Percentiles rank a stretch among this genome's conserved stretches.
phyloP scores from a whole-genome alignment of 768 basidiomycete genomes.

The Lactarius sanguifluus region DNA sequence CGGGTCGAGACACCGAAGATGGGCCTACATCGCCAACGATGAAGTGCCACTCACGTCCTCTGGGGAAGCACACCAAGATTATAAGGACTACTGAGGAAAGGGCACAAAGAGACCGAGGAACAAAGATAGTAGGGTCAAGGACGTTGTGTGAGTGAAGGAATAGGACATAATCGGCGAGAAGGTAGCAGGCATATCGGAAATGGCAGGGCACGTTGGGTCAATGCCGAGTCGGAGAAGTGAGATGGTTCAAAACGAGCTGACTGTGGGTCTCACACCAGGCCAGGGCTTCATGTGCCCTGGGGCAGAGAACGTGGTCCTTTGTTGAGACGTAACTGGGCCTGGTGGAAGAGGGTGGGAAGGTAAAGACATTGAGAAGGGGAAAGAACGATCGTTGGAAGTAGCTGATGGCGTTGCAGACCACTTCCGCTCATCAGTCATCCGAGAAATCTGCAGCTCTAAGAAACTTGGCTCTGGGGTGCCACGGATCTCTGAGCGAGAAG shows the following conservation, averaged over 20 bases:
- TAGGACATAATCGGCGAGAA: slow-evolving; percentile 6
- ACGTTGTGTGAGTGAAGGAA: slow-evolving; percentile 1
- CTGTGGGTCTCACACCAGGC: slow-evolving; percentile 16
- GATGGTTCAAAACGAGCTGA: slow-evolving; percentile 20
- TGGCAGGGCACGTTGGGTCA: slow-evolving; percentile 8
- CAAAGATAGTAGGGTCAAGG: background rate
- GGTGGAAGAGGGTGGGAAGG: slow-evolving; percentile 14
- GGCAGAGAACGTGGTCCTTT: slow-evolving; percentile 11
- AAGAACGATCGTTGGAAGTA: slow-evolving; percentile 3
- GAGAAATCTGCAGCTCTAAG: slow-evolving; percentile 22
- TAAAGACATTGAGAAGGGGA: slow-evolving; percentile 3
- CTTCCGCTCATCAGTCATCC: slow-evolving; percentile 2
- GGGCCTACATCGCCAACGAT: slow-evolving; percentile 8
- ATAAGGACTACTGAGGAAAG: slow-evolving; percentile 3
- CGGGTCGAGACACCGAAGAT: background rate
- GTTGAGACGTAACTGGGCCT: slow-evolving; percentile 11
- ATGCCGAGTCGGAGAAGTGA: slow-evolving; percentile 2
- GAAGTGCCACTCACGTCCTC: slow-evolving; percentile 12
- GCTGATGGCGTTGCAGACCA: slow-evolving; percentile 1
- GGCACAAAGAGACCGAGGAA: background rate
- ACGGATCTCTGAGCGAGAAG: slow-evolving; percentile 11
- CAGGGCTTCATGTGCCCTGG: slow-evolving; percentile 22
- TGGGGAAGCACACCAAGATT: background rate
- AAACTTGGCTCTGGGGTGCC: slow-evolving; percentile 24
- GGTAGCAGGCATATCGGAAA: slow-evolving; percentile 9